These are phyloP conservation scores for Pythium aphanidermatum DNA, from an alignment of 352 stramenopile species.

Conservation along the genomic window DNA sequence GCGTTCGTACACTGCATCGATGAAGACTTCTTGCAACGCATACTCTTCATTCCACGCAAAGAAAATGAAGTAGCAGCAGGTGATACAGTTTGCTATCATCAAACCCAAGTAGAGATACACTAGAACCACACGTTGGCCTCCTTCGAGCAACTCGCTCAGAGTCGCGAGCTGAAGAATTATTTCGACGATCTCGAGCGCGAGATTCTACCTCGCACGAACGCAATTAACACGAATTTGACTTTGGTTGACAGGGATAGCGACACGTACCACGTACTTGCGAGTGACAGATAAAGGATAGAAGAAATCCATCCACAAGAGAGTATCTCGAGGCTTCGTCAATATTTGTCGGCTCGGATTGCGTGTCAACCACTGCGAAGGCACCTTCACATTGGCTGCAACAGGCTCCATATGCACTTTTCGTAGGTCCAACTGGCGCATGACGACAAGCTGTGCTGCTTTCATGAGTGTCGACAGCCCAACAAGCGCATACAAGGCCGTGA, in stretches of 20 bases:
- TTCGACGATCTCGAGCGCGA: conserved; percentile 9
- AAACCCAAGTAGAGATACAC: conserved; percentile 28
- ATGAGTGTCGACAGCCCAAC: background rate
- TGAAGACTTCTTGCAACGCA: conserved; percentile 26
- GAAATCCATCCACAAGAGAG: too few relatives aligned
- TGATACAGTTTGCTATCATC: conserved; percentile 32
- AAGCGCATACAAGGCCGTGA: conserved; percentile 6
- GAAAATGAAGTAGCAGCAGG: conserved; percentile 27
- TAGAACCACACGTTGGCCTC: conserved; percentile 19
- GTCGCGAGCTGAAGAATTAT: conserved; percentile 26
- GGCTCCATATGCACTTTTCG: conserved; percentile 9
- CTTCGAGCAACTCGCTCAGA: conserved; percentile 23
- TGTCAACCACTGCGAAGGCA: too few relatives aligned
- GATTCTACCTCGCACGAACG: background rate
- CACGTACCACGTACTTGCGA: conserved; percentile 24
- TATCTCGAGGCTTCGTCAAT: too few relatives aligned
- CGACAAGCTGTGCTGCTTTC: background rate
- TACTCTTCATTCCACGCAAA: conserved; percentile 25
- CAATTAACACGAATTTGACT: conserved; percentile 9
- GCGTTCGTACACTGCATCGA: conserved; percentile 37
- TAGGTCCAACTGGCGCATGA: background rate
- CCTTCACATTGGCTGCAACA: too few relatives aligned
- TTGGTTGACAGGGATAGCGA: background rate
- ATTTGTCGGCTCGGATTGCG: too few relatives aligned
- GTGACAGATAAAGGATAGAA: too few relatives aligned